Evolutionary conservation across 306 rosid species (phyloP), one percentile per base, ranked within the genome.

Genomic region (Styphnolobium japonicum): DNA sequence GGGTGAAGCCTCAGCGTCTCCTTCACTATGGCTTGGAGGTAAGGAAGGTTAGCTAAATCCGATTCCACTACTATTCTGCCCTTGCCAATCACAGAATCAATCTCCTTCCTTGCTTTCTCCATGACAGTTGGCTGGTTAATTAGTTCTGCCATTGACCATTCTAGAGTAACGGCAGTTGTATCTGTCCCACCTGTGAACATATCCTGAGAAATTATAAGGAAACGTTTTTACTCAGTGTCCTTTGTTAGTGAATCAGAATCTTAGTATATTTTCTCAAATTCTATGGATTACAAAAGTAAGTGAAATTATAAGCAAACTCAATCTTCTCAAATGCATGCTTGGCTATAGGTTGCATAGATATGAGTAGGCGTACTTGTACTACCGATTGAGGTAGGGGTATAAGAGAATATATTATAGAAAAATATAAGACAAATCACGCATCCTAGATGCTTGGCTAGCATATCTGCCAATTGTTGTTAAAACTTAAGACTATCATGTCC

Each of bases 1-100:
- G 98, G 94, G 79, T 90, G 95, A 78, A 91, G 95, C 88, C 97
- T 90, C 4, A 91, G 78, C 5, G 97, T 87, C 37, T 92, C 97
- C 62, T 92, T 91, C 61, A 87, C 85, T 46, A 88, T 69, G 9
- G 97, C 97, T 62, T 85, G 92, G 42, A 89, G 77, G 71, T 93
- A 91, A 29, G 93, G 95, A 52, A 91, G 93, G 25, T 86, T 74
- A 7, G 29, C 14, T 14, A 87, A 81, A 11, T 90, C 93, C 19
- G 89, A 85, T 61, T 93, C 98, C 22, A 70, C 52, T 7, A 87
- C 88, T 2, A 78, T 21, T 70, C 78, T 91, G 12, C 37, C 73
- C 5, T 81, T 87, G 19, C 95, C 90, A 22, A 89, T 29, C 21
- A 88, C 78, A 7, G 55, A 4, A 4, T 87, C 90, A 16, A 93